These are phyloP conservation scores for Heliamphora exappendiculata DNA, from an alignment of 148 eudicot genomes.

Conservation along the genomic window DNA sequence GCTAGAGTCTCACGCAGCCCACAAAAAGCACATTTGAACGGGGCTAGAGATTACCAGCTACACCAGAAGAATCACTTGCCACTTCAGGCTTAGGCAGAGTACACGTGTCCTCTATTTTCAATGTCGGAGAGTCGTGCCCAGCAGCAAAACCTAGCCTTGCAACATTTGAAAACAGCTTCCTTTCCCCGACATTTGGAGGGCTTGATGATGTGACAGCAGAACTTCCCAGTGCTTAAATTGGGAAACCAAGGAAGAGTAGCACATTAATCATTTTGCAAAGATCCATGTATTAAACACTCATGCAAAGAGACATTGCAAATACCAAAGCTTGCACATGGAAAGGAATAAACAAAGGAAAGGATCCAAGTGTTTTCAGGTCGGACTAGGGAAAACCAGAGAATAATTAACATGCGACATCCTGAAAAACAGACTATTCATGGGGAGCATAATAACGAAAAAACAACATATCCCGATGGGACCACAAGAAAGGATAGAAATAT, in stretches of 20 bases:
- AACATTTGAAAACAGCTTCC: slow-evolving; percentile 70
- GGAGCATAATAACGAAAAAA: background rate
- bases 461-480: background rate
- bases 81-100: slow-evolving; percentile 23
- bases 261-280: background rate
- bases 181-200: slow-evolving; percentile 49
- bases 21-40: background rate
- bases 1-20: background rate
- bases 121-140: slow-evolving; percentile 75
- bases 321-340: background rate
- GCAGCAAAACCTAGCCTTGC: slow-evolving; percentile 95
- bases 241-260: background rate
- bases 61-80: slow-evolving; percentile 36
- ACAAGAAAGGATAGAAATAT: background rate
- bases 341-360: background rate
- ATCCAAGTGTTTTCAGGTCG: background rate
- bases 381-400: background rate
- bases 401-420: background rate
- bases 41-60: slow-evolving; percentile 25
- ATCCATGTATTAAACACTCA: background rate
- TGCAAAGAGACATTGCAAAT: background rate
- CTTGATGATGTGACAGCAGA: slow-evolving; percentile 42
- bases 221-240: slow-evolving; percentile 70
- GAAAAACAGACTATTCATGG: background rate
- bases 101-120: slow-evolving; percentile 38